Base-by-base conservation (phyloP, 306 rosid genomes). In the Oxytropis ochrocephala region DNA sequence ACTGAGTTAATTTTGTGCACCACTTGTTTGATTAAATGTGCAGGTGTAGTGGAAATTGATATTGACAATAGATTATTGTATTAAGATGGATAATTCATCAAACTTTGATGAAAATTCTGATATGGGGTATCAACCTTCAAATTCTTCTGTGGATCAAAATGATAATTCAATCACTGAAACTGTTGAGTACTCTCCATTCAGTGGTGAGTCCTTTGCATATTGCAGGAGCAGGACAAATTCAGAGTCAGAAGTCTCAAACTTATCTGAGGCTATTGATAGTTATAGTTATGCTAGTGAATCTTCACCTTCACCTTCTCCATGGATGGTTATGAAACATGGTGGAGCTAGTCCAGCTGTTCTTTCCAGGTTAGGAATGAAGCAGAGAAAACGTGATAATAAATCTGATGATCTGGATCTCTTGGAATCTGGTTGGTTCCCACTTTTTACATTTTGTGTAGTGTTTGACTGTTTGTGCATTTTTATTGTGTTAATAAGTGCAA, bases 141-240 rank as follows among this genome's bases (percentile, higher is more conserved):
- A 74, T 38, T 89, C 91, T 79, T 93, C 97, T 49, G 67, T 86
- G 67, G 93, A 90, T 78, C 96, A 85, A 35, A 87, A 79, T 63
- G 95, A 86, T 51, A 85, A 75, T 62, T 88, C 95, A 33, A 59
- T 83, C 58, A 63, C 73, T 19, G 93, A 84, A 59, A 86, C 92
- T 21, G 78, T 82, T 0, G 85, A 70, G 24, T 73, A 48, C 70
- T 91, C 91, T 9, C 81, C 92, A 17, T 8, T 85, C 56, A 95
- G 96, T 30, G 83, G 83, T 11, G 88, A 78, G 33, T 91, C 95
- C 8, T 87, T 68, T n/a, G 79, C 81, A 5, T 84, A 81, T 62
- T 85, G 72, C 70, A 61, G 92, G 75, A 82, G 72, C 70, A 61
- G 92, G 75, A 82, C 87, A 30, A 84, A 75, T 69, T 94, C 97